Percentiles rank a stretch among this genome's conserved stretches.
These are phyloP conservation scores for Margaritispora aquatica DNA, from an alignment of 495 filamentous ascomycete genomes.

Conservation along the genomic window DNA sequence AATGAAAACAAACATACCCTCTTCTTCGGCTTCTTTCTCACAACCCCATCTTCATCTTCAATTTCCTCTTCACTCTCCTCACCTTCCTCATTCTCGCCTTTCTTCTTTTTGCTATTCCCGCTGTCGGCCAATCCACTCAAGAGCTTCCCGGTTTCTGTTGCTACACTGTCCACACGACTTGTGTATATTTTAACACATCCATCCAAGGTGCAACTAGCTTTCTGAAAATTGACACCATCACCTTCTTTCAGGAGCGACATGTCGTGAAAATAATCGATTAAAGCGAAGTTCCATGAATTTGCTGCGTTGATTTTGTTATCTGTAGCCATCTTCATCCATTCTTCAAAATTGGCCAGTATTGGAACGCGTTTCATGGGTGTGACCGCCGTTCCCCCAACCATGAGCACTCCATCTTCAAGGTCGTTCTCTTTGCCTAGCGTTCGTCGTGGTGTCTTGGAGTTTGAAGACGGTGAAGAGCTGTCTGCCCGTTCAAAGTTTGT, in stretches of 20 bases:
- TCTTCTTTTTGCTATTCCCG: conserved; percentile 65
- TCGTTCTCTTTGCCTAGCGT: conserved; percentile 49
- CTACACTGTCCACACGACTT: conserved; percentile 95
- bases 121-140: conserved; percentile 93
- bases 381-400: conserved; percentile 62
- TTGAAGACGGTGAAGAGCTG: conserved; percentile 50
- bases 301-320: conserved; percentile 99
- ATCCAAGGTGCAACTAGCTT: conserved; percentile 95
- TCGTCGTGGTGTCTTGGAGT: conserved; percentile 51
- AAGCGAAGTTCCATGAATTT: conserved; percentile 98
- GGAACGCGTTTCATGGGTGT: conserved; percentile 97
- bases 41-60: conserved; percentile 68
- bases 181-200: conserved; percentile 99
- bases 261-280: conserved; percentile 99
- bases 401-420: conserved; percentile 52
- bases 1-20: conserved; percentile 34
- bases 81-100: conserved; percentile 57
- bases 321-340: conserved; percentile 99
- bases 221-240: conserved; percentile 96
- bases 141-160: conserved; percentile 93
- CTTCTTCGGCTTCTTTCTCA: conserved; percentile 65
- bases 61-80: conserved; percentile 72
- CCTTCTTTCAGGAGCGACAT: conserved; percentile 97
- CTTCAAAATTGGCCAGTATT: conserved; percentile 95
- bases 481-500: conserved; percentile 56